Evolutionary conservation across 2,329 filamentous ascomycete species (phyloP).

Genomic region (Graphilbum sp.): DNA sequence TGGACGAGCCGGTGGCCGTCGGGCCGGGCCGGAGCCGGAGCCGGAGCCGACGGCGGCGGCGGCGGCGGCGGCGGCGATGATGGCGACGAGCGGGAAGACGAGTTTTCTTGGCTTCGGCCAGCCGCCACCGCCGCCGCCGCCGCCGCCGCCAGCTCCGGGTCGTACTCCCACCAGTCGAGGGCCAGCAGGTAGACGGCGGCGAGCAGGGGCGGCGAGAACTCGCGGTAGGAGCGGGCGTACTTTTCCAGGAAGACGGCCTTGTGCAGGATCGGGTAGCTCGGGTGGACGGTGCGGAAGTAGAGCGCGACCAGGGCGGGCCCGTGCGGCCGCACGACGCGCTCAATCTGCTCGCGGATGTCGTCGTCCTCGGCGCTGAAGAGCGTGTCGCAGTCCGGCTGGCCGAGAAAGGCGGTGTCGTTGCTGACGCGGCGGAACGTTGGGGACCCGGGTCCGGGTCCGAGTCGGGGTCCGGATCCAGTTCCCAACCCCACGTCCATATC

Average conservation of each 20-base stretch:
- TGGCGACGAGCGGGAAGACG: too few species aligned
- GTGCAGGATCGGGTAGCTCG: constrained; percentile 40
- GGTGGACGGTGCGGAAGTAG: constrained; percentile 48
- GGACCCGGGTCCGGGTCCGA: constrained; percentile 68
- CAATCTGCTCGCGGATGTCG: constrained; percentile 51
- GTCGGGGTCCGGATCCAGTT: constrained; percentile 67
- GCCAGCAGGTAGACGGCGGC: constrained; percentile 49
- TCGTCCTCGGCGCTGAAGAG: constrained; percentile 53
- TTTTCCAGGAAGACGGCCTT: constrained; percentile 47
- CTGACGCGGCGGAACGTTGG: constrained; percentile 65
- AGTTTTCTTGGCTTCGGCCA: constrained; percentile 29
- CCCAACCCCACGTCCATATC: constrained; percentile 70
- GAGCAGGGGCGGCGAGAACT: constrained; percentile 41
- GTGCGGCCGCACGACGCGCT: constrained; percentile 48
- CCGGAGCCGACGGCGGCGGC: too few species aligned
- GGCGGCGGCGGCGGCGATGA: too few species aligned
- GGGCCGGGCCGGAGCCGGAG: constrained; percentile 41
- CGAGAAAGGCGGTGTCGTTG: constrained; percentile 62
- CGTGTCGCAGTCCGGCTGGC: constrained; percentile 59
- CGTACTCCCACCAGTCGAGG: constrained; percentile 43
- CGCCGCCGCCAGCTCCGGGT: constrained; percentile 31
- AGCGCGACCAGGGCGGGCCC: constrained; percentile 49
- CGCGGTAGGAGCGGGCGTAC: constrained; percentile 36
- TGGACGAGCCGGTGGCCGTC: constrained; percentile 60
- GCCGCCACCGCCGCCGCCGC: constrained; percentile 20